These are phyloP conservation scores for Stephanocyclus meneghinianus DNA, from an alignment of 352 stramenopile genomes.

Conservation along the genomic window DNA sequence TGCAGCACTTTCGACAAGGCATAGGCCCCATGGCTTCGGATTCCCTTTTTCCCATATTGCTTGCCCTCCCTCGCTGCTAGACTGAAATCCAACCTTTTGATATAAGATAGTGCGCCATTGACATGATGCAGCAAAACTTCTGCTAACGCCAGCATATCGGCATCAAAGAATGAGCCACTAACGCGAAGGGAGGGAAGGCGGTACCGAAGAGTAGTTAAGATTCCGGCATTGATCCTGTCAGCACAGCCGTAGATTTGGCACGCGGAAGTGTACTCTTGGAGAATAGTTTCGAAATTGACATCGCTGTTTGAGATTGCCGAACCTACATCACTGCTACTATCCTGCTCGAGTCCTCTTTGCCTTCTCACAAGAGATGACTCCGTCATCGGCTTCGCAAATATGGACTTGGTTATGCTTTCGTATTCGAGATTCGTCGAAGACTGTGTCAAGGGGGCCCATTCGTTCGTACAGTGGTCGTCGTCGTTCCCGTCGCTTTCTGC, in stretches of 20 bases:
- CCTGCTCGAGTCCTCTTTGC: neutral
- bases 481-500: neutral
- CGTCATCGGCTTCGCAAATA: neutral
- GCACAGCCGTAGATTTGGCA: slow-evolving; percentile 61
- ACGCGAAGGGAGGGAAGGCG: slow-evolving; percentile 58
- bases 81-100: slow-evolving; percentile 68
- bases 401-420: neutral
- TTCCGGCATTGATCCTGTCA: slow-evolving; percentile 56
- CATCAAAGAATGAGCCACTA: slow-evolving; percentile 64
- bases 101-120: slow-evolving; percentile 58
- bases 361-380: neutral
- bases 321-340: neutral
- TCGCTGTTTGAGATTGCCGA: neutral
- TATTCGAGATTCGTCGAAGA: neutral
- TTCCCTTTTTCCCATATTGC: slow-evolving; percentile 45
- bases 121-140: slow-evolving; percentile 64
- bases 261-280: slow-evolving; percentile 60
- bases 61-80: slow-evolving; percentile 51
- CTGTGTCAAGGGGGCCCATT: neutral
- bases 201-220: slow-evolving; percentile 66
- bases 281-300: slow-evolving; percentile 33
- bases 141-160: slow-evolving; percentile 66
- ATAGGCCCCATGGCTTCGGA: slow-evolving; percentile 70
- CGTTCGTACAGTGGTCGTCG: neutral
- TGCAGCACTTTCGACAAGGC: slow-evolving; percentile 65